phyloP scores from a whole-genome alignment of 257 asterid species.

The Jacaranda mimosifolia region DNA sequence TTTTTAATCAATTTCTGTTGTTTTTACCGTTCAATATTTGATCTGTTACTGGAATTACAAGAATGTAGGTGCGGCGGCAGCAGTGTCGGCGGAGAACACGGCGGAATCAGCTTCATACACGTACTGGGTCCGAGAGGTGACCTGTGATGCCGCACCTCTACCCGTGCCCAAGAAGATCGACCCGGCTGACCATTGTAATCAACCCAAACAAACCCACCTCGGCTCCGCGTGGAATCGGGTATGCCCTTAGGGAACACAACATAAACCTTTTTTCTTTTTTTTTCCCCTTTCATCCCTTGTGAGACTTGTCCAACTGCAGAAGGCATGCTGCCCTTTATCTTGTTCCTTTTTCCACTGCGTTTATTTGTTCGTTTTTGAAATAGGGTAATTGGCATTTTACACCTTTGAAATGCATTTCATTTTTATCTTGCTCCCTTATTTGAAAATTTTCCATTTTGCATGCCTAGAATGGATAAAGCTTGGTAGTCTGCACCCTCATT shows the following conservation, averaged over 20 bases:
- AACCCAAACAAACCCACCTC: conserved; percentile 55
- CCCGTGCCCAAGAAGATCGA: conserved; percentile 67
- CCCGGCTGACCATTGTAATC: conserved; percentile 47
- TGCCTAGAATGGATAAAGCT: too few relatives aligned
- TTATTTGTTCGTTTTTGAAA: background rate
- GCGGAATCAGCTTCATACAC: conserved; percentile 58
- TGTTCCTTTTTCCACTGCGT: background rate
- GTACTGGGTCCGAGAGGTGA: conserved; percentile 64
- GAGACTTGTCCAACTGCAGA: too few relatives aligned
- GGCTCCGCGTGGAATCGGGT: conserved; percentile 81
- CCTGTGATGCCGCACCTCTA: conserved; percentile 68
- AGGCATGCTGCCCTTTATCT: background rate
- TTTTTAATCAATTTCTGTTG: background rate
- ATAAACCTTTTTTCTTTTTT: too few relatives aligned
- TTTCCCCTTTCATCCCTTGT: background rate
- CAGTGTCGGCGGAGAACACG: conserved; percentile 43
- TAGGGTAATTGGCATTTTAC: too few relatives aligned
- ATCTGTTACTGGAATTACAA: conserved; percentile 13
- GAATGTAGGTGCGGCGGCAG: conserved; percentile 59
- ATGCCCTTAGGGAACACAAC: conserved; percentile 18
- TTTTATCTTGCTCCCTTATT: too few relatives aligned
- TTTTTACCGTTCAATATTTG: conserved; percentile 5
- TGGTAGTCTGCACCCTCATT: too few relatives aligned
- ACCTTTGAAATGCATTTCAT: too few relatives aligned
- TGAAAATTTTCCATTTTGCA: too few relatives aligned